Percentiles rank a stretch among this genome's conserved stretches.
Evolutionary conservation across 2,329 filamentous ascomycete genomes (phyloP).

Genomic region (Cytospora mali): DNA sequence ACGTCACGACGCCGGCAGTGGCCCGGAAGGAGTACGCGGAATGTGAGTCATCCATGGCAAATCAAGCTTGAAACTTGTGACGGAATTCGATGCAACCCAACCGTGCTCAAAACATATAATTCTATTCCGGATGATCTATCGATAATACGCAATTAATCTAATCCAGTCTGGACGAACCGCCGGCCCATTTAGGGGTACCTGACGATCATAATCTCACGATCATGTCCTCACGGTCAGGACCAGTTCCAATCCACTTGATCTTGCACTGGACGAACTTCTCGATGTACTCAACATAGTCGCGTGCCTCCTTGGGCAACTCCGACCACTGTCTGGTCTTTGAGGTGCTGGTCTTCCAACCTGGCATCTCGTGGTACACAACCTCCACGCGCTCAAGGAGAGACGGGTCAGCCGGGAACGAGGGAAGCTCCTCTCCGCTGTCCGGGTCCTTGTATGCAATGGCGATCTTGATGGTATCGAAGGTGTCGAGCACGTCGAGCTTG

Average conservation of each 20-base stretch:
- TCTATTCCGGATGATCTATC: not conserved
- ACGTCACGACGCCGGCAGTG: not conserved
- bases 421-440: conserved; percentile 49
- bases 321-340: conserved; percentile 61
- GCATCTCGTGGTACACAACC: conserved; percentile 68
- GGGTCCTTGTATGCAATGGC: conserved; percentile 68
- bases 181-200: conserved; percentile 35
- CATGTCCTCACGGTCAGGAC: conserved; percentile 66
- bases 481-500: conserved; percentile 71
- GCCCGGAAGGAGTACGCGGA: not conserved
- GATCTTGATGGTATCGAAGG: conserved; percentile 73
- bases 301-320: conserved; percentile 65
- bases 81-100: not conserved
- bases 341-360: conserved; percentile 70
- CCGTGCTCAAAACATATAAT: not conserved
- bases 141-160: not conserved
- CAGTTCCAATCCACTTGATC: conserved; percentile 68
- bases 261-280: conserved; percentile 65
- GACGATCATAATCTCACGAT: conserved; percentile 66
- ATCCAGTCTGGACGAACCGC: not conserved
- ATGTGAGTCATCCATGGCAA: no score
- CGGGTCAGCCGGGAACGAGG: conserved; percentile 67
- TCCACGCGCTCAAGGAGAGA: conserved; percentile 59
- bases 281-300: conserved; percentile 66
- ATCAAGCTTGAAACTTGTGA: not conserved